Evolutionary conservation across 2,329 filamentous ascomycete species (phyloP), one percentile per base, ranked within the genome.

Genomic region (Fusarium pininemorale): DNA sequence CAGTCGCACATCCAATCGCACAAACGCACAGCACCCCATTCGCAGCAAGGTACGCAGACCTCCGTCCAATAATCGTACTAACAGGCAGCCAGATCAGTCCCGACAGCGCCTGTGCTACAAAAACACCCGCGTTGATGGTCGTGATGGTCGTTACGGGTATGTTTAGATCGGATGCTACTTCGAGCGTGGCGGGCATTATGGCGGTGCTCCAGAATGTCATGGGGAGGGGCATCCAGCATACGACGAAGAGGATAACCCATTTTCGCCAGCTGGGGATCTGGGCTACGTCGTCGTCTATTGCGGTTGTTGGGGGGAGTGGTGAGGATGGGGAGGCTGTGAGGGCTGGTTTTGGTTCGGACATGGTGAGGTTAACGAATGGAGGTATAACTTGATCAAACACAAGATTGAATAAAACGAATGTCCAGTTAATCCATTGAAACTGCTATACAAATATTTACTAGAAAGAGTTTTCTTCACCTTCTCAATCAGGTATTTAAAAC

Each of bases 131-230:
- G 39, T 78, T 78, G 28, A 73, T 58, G 9, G 72, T 75, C 37
- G 64, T 78, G 42, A 78, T 78, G 11, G 58, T 73, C 1, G 72
- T 77, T 0, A 54, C 20, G 2, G 53, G 14, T 3, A 74, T 70
- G 16, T 66, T 55, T 6, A 77, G 42, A 7, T 63, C 70, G 6
- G 69, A 54, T 3, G 77, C 74, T 20, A 78, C 53, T 39, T 78
- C 77, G 7, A 69, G 26, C 0, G 72, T 78, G 0, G 75, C 77
- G 5, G 77, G 76, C 77, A 78, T 77, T 9, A 79, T 74, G 3
- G 77, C 75, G 1, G 77, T 78, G 41, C 77, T 75, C 77, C 77
- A 78, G 53, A 78, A 79, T 5, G 77, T 78, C 77, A 78, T 79
- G 15, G 77, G 77, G 8, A 78, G 64, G 3, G 77, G 75, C 77